phyloP scores from a whole-genome alignment of 768 basidiomycete genomes.

The Lentinula boryana region DNA sequence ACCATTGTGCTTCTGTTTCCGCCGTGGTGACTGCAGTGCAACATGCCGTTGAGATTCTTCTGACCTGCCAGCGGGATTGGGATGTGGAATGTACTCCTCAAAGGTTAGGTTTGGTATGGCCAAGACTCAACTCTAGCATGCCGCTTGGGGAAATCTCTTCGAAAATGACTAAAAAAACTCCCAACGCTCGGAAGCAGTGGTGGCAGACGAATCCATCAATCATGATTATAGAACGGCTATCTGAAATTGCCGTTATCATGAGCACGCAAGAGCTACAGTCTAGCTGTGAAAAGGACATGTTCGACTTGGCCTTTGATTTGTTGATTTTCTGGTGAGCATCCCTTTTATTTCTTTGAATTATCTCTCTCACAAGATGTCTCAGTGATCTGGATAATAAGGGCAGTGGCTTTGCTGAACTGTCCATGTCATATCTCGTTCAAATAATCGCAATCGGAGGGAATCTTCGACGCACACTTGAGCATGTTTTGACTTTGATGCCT shows the following conservation, averaged over 20 bases:
- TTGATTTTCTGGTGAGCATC: conserved; percentile 8
- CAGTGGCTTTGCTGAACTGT: not conserved
- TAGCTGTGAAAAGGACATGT: conserved; percentile 3
- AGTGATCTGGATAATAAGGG: not conserved
- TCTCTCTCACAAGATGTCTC: not conserved
- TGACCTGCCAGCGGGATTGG: not conserved
- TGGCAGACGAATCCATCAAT: not conserved
- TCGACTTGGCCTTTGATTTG: conserved; percentile 9
- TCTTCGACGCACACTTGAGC: conserved; percentile 1
- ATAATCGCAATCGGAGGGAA: conserved; percentile 8
- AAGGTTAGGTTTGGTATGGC: conserved; percentile 8
- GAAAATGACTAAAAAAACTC: not conserved
- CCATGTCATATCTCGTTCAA: conserved; percentile 4
- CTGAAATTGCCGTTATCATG: conserved; percentile 7
- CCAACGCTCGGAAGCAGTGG: not conserved
- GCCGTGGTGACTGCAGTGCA: not conserved
- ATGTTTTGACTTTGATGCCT: conserved; percentile 1
- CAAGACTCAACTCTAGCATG: not conserved
- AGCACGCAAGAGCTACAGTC: not conserved
- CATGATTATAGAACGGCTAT: conserved; percentile 2
- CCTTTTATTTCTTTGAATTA: not conserved
- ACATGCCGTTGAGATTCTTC: not conserved
- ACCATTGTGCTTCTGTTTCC: not conserved
- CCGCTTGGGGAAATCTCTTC: not conserved
- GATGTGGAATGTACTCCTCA: not conserved